Percentiles rank a stretch among this genome's conserved stretches.
phyloP scores from a whole-genome alignment of 306 rosid genomes.

The Cicer bijugum region DNA sequence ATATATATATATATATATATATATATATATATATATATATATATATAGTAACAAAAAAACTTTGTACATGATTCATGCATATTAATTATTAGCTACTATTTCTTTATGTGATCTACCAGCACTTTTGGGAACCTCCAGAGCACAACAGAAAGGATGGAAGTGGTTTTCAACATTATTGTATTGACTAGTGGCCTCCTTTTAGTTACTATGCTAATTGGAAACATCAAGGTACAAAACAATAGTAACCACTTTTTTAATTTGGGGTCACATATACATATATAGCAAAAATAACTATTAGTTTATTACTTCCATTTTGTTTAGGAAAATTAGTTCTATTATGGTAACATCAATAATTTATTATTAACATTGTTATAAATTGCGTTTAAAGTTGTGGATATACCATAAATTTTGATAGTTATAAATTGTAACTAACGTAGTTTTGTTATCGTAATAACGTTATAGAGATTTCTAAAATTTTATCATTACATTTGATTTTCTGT shows the following conservation, averaged over 20 bases:
- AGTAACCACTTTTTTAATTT: background rate
- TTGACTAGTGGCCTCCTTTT: conserved; percentile 85
- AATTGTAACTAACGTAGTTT: too few relatives aligned
- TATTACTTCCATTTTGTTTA: background rate
- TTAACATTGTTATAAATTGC: too few relatives aligned
- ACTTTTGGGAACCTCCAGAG: conserved; percentile 91
- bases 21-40: too few relatives aligned
- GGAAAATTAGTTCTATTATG: background rate
- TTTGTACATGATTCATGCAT: background rate
- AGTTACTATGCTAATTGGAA: conserved; percentile 95
- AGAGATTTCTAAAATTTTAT: too few relatives aligned
- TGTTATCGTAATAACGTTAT: too few relatives aligned
- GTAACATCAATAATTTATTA: background rate
- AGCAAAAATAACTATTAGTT: background rate
- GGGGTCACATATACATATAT: background rate
- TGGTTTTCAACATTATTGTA: conserved; percentile 85
- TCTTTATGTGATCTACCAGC: conserved; percentile 48
- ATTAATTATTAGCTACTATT: background rate
- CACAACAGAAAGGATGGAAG: conserved; percentile 89
- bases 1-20: too few relatives aligned
- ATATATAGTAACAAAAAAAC: background rate
- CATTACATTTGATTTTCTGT: background rate
- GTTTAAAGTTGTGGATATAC: too few relatives aligned
- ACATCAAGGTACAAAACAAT: conserved; percentile 69
- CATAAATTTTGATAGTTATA: too few relatives aligned